Base-by-base conservation (phyloP, 2,329 filamentous ascomycete genomes). In the Neoascochyta sp. region DNA sequence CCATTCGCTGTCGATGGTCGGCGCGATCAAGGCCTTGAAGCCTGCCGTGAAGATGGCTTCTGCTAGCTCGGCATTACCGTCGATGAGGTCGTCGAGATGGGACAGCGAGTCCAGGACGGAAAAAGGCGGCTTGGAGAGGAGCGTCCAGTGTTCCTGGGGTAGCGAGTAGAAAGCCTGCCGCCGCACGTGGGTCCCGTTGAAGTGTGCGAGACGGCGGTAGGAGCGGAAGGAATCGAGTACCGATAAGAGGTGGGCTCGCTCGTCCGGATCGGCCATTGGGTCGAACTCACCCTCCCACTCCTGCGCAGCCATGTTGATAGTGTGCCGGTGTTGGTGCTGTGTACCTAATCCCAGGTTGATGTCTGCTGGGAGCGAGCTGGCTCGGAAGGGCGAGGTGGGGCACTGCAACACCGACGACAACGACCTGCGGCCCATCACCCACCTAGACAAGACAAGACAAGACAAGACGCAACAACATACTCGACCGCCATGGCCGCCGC, bases 111-210 rank as follows among this genome's bases (percentile, higher is more conserved):
- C 78, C 5, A 94, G 74, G 30, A 92, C 80, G 35, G 80, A 84
- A 68, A 96, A 93, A 0, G 89, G 90, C 0, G 85, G 80, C 4
- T 75, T 75, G 0, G 87, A 81, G 1, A 98, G 76, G 55, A 94
- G 74, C 52, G 84, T 76, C 80, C 87, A 92, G 60, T 98, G 89
- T 2, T 75, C 70, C 36, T 82, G 79, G 1, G 90, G 87, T 5
- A 98, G 73, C 7, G 88, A 85, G 62, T 96, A 98, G 65, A 98
- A 95, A 9, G 87, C 83, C 62, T 92, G 88, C 16, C 93, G 81
- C 13, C 92, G 82, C 11, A 89, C 75, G 62, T 96, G 90, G 4
- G 90, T 96, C 43, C 85, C 82, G 63, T 94, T 93, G 67, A 84
- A 84, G 61, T 96, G 90, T 4, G 89, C 84, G 14, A 80, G 77